A percentile compares a stretch with the other conserved stretches of the same genome.
phyloP scores from a whole-genome alignment of 345 rosid genomes.

The Kernera saxatilis region DNA sequence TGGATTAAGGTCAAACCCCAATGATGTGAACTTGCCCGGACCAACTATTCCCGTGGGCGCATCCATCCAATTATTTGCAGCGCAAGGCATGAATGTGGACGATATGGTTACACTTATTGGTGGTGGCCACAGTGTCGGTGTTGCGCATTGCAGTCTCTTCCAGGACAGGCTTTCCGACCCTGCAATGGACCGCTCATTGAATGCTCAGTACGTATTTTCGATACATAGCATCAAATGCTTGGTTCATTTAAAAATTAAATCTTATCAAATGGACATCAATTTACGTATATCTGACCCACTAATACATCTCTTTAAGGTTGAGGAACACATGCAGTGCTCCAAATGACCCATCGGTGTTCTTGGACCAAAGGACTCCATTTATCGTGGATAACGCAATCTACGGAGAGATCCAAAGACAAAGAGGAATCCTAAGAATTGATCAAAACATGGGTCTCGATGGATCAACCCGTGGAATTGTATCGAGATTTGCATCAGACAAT shows the following conservation, averaged over 20 bases:
- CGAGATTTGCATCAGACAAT: constrained; percentile 34
- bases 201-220: constrained; percentile 9
- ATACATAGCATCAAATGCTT: not conserved
- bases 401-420: constrained; percentile 37
- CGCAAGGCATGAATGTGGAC: constrained; percentile 35
- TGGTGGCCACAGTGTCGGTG: constrained; percentile 73
- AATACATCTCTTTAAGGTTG: constrained; percentile 19
- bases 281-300: not conserved
- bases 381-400: constrained; percentile 45
- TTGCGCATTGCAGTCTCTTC: constrained; percentile 57
- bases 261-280: not conserved
- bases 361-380: constrained; percentile 56
- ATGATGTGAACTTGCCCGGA: constrained; percentile 57
- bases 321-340: constrained; percentile 32
- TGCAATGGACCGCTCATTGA: constrained; percentile 45
- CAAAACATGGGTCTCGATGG: constrained; percentile 49
- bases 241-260: not conserved
- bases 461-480: constrained; percentile 39
- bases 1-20: constrained; percentile 38
- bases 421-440: constrained; percentile 57
- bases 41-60: constrained; percentile 37
- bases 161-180: constrained; percentile 46
- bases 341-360: constrained; percentile 46
- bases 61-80: constrained; percentile 32
- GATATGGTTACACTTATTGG: constrained; percentile 64